Evolutionary conservation across 1,284 basidiomycete genomes (phyloP), one percentile per base, ranked within the genome.

Genomic region (Bondarzewia mesenterica): DNA sequence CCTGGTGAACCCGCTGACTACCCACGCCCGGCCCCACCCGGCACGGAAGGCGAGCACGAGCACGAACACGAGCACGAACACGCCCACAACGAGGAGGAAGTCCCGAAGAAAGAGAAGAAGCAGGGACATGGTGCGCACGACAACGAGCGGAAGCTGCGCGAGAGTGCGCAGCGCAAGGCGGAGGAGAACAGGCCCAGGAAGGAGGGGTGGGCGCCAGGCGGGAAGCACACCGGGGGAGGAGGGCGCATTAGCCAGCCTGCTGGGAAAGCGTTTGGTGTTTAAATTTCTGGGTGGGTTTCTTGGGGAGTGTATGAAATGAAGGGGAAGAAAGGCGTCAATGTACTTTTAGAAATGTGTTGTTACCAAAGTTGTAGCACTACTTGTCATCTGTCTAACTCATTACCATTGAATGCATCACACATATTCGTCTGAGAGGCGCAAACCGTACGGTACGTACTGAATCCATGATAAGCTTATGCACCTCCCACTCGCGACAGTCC

Each of bases 191-290:
- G 68, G 54, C 80, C 82, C 4, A 74, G 73, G 27, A 71, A 70
- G 54, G 75, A 80, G 43, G 43, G 55, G 20, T 59, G 70, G 42
- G 51, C 20, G 12, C 22, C 49, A 14, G 61, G 57, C 4, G 58
- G 57, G 6, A 73, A 71, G 50, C 61, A 59, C 2, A 70, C 70
- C 47, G 74, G 72, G 0, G 74, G 72, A 46, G 75, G 71, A 0
- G 74, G 72, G 22, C 70, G 80, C 50, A 83, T 85, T 50, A 69
- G 67, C 7, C 82, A 85, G 58, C 82, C 82, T 44, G 72, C 68
- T 39, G 76, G 75, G 16, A 80, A 72, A 55, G 59, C 77, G 44
- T 59, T 61, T 35, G 49, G 69, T 52, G 38, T 18, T 40, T 40
- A 18, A 40, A 12, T 32, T 2, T 32, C 4, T 2, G 2, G 29